phyloP scores from a whole-genome alignment of 495 filamentous ascomycete species.

The Aspergillus coremiiformis region DNA sequence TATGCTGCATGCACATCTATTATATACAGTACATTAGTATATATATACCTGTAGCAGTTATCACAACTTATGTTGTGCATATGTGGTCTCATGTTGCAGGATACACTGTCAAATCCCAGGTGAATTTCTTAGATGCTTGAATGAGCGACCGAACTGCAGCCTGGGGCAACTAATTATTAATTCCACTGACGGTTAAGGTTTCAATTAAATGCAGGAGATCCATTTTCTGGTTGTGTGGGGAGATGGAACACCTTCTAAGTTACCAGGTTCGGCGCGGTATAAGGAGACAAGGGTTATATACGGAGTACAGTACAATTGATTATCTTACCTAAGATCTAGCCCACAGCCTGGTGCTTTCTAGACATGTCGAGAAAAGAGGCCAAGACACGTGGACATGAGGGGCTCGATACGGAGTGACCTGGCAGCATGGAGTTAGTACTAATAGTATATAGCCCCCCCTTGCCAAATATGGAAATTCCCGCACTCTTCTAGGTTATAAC shows the following conservation, averaged over 20 bases:
- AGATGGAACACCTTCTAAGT: too few species aligned
- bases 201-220: conserved; percentile 3
- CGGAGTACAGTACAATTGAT: background rate
- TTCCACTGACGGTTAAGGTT: background rate
- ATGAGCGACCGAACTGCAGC: background rate
- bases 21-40: background rate
- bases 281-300: background rate
- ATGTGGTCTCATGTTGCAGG: background rate
- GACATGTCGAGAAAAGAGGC: conserved; percentile 11
- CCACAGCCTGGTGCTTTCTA: background rate
- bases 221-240: conserved; percentile 8
- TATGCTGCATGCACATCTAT: background rate
- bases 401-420: background rate
- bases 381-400: conserved; percentile 13
- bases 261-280: too few species aligned
- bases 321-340: background rate
- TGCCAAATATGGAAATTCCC: too few species aligned
- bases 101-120: background rate
- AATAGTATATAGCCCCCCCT: too few species aligned
- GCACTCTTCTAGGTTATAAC: too few species aligned
- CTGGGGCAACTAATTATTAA: background rate
- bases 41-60: too few species aligned
- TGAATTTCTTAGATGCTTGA: background rate
- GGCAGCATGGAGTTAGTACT: background rate
- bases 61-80: background rate